Evolutionary conservation across 768 basidiomycete species (phyloP).

Genomic region (Termitomyces eurrhizus): DNA sequence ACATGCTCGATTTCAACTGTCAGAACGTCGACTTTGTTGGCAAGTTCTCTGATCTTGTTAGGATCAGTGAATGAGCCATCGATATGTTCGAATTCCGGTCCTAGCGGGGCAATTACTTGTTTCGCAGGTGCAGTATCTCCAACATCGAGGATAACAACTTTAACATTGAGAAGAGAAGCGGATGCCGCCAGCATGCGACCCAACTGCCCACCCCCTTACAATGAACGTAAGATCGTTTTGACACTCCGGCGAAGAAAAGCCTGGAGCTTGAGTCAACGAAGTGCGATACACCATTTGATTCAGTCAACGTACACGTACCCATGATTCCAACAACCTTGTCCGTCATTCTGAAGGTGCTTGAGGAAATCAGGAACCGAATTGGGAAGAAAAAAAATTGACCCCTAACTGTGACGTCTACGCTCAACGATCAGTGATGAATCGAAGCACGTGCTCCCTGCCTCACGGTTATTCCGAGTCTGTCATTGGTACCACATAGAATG

Average conservation of each 20-base stretch:
- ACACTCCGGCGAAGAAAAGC: neutral
- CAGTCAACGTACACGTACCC: slow-evolving; percentile 39
- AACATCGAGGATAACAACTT: slow-evolving; percentile 80
- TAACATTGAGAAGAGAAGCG: slow-evolving; percentile 82
- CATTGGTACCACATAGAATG: too few species aligned
- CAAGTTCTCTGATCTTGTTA: slow-evolving; percentile 74
- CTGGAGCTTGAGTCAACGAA: neutral
- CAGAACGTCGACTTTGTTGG: slow-evolving; percentile 75
- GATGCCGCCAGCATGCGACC: slow-evolving; percentile 95
- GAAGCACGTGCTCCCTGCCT: too few species aligned
- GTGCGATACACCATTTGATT: neutral
- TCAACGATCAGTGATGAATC: too few species aligned
- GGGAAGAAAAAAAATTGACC: neutral
- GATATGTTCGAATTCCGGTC: slow-evolving; percentile 55
- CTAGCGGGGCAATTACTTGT: slow-evolving; percentile 64
- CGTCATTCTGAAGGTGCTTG: slow-evolving; percentile 25
- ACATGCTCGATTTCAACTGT: slow-evolving; percentile 99
- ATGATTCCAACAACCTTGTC: slow-evolving; percentile 48
- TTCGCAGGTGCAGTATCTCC: slow-evolving; percentile 85
- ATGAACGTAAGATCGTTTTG: slow-evolving; percentile 15
- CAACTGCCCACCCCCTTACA: slow-evolving; percentile 89
- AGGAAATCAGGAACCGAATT: neutral
- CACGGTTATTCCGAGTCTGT: too few species aligned
- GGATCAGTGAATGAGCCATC: slow-evolving; percentile 89
- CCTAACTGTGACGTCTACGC: too few species aligned